Conservation (phyloP, 2,329 filamentous ascomycete species). For the Aspergillus carbonarius region DNA sequence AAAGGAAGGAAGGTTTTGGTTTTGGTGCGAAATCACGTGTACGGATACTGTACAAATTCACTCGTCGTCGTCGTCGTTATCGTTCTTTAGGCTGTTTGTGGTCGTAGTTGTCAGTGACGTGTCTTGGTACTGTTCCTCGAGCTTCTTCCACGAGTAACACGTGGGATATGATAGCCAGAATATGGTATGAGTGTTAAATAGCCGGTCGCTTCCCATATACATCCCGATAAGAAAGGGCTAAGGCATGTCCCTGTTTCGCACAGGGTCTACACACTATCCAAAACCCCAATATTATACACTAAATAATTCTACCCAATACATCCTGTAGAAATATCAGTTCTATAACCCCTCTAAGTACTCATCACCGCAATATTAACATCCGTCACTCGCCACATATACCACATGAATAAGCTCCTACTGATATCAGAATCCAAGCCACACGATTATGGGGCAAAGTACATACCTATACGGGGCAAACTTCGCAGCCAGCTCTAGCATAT, state of each 20-base stretch:
- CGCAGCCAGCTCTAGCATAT: conserved; percentile 81
- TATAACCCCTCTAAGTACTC: conserved; percentile 13
- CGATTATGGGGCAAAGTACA: conserved; percentile 27
- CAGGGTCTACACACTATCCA: not conserved
- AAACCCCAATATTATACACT: not conserved
- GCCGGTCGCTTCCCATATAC: too few relatives aligned
- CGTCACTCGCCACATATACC: conserved; percentile 93
- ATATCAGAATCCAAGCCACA: conserved; percentile 17
- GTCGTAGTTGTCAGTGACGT: not conserved
- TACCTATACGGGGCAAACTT: conserved; percentile 79
- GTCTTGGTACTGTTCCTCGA: not conserved
- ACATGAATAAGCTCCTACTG: conserved; percentile 85
- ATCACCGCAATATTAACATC: conserved; percentile 68
- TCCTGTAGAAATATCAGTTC: not conserved
- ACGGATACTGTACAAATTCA: conserved; percentile 46
- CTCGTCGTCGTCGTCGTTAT: conserved; percentile 29
- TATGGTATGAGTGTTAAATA: too few relatives aligned
- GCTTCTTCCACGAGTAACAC: not conserved
- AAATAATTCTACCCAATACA: not conserved
- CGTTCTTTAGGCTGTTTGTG: not conserved
- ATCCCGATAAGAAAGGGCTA: too few relatives aligned
- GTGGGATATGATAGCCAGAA: not conserved
- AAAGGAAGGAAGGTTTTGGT: conserved; percentile 15
- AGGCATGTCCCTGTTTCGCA: too few relatives aligned
- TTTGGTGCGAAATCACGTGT: conserved; percentile 31